Conservation (phyloP, 495 filamentous ascomycete genomes). For the Neurospora sp. region DNA sequence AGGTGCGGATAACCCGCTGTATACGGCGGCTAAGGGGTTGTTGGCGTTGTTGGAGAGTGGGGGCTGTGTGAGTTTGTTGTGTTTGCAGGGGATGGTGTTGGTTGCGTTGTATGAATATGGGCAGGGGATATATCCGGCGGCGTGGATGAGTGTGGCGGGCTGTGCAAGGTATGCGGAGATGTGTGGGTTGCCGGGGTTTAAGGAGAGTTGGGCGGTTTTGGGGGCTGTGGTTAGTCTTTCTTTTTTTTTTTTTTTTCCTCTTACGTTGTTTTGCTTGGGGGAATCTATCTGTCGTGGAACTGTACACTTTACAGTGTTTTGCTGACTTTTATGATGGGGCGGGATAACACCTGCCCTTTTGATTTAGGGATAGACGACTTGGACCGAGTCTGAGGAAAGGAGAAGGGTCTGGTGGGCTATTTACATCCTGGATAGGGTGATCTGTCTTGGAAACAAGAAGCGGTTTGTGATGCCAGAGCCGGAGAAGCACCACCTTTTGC, state of each 20-base stretch:
- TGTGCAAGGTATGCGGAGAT: conserved; percentile 36
- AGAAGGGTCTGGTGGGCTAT: conserved; percentile 41
- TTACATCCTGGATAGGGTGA: conserved; percentile 36
- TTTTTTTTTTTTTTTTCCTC: not conserved
- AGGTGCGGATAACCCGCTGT: conserved; percentile 24
- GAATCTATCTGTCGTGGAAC: not conserved
- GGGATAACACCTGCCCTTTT: not conserved
- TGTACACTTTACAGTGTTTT: no score
- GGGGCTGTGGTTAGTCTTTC: conserved; percentile 17
- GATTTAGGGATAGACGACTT: conserved; percentile 19
- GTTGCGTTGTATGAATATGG: conserved; percentile 38
- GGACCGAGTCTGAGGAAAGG: conserved; percentile 42
- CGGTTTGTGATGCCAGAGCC: conserved; percentile 34
- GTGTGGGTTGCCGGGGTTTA: conserved; percentile 32
- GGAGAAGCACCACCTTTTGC: conserved; percentile 25
- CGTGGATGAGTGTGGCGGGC: conserved; percentile 34
- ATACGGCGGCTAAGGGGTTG: conserved; percentile 33
- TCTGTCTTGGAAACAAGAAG: conserved; percentile 35
- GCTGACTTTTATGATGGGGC: not conserved
- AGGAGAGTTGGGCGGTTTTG: conserved; percentile 23
- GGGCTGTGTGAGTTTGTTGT: conserved; percentile 29
- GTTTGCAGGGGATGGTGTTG: conserved; percentile 35
- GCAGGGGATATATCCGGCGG: conserved; percentile 39
- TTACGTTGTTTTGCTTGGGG: not conserved
- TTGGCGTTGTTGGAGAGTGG: conserved; percentile 24